Evolutionary conservation across 768 basidiomycete genomes (phyloP), one percentile per base, ranked within the genome.

Genomic region (Gloeopeniophorella convolvens): DNA sequence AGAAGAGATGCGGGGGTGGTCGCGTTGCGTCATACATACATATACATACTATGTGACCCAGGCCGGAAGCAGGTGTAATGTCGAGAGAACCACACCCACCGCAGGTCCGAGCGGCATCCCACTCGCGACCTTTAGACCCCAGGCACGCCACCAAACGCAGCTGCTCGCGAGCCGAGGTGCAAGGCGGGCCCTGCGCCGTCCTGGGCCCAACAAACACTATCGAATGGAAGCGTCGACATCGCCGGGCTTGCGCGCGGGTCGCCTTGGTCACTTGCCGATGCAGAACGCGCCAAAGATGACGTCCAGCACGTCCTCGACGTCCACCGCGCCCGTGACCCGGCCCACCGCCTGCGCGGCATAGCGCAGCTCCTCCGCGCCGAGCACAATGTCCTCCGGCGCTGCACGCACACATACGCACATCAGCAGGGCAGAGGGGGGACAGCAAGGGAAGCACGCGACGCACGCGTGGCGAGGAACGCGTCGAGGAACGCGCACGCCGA

Each of bases 281-380:
- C 92, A 95, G 65, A 95, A 95, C 43, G 88, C 85, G 28, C 75
- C 72, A 62, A 95, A 95, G 21, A 95, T 76, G 16, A 78, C 77
- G 50, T 91, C 89, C 18, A 95, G 65, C 7, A 94, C 72, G 51
- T 94, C 89, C 59, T 95, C 92, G 11, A 83, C 79, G 39, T 83
- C 83, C 48, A 95, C 83, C 7, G 75, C 62, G 4, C 92, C 91
- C 2, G 85, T 82, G n/a, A 94, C 80, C 50, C 80, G 79, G 1
- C 89, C 91, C n/a, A 95, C 76, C 4, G 89, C 83, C 51, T 78
- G 77, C 0, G 85, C 82, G 2, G 90, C 92, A 62, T 92, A 90
- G 21, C 92, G 80, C 21, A 95, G 72, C 62, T 92, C 89, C 64
- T 95, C 92, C 0, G 90, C 90, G 4, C 79, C 89, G 10, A 88